A percentile compares a stretch with the other conserved stretches of the same genome.
These are phyloP conservation scores for Trichoderma sp. DNA, from an alignment of 2,329 filamentous ascomycete species.

Conservation along the genomic window DNA sequence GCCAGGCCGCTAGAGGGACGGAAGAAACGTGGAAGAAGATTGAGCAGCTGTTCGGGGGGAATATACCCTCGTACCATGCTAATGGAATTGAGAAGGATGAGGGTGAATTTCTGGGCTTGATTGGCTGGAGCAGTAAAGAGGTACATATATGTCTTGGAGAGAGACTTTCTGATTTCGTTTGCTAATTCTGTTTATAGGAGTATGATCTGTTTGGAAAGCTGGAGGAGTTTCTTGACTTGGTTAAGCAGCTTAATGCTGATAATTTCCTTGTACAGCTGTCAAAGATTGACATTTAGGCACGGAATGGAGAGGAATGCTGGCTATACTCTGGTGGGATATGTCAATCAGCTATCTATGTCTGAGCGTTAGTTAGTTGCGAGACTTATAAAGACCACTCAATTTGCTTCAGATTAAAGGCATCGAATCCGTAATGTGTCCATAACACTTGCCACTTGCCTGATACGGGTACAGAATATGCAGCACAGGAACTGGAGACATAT, in stretches of 20 bases:
- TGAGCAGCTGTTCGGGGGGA: background rate
- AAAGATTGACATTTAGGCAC: background rate
- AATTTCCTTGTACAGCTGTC: background rate
- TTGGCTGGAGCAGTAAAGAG: background rate
- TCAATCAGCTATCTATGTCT: background rate
- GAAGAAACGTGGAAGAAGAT: background rate
- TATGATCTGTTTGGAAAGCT: background rate
- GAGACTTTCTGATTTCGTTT: background rate
- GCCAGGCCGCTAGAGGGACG: background rate
- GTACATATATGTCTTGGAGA: background rate
- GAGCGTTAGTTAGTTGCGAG: background rate
- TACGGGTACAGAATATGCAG: no score
- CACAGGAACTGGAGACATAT: no score
- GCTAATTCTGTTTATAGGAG: background rate
- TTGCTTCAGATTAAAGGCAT: background rate
- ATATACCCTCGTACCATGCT: background rate
- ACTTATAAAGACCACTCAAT: background rate
- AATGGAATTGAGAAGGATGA: background rate
- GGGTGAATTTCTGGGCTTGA: background rate
- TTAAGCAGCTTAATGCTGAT: background rate
- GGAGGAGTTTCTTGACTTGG: background rate
- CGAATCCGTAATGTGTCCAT: background rate
- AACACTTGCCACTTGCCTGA: background rate
- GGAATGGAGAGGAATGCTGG: background rate
- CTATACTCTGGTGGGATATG: background rate